These are phyloP conservation scores for Cornus suecica DNA, from an alignment of 148 eudicot genomes.

Conservation along the genomic window DNA sequence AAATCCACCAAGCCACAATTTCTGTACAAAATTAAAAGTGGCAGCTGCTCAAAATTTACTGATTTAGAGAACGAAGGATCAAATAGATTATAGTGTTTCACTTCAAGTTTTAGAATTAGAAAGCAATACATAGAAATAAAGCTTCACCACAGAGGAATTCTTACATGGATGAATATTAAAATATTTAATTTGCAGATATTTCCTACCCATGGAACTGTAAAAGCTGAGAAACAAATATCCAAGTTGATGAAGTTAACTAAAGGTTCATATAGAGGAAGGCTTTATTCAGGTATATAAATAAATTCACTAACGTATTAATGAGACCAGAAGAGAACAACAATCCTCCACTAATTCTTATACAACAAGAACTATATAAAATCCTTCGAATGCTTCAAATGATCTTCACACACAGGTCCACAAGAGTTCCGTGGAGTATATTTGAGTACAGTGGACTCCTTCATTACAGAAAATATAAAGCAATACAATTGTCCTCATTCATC, in stretches of 20 bases:
- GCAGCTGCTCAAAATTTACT: constrained; percentile 9
- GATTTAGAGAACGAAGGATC: background rate
- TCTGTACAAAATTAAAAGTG: constrained; percentile 46
- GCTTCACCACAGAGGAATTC: background rate
- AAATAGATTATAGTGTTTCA: constrained; percentile 1
- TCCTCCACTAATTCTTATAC: background rate
- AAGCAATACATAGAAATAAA: background rate
- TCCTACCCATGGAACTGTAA: background rate
- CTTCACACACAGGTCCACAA: background rate
- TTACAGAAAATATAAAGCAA: background rate
- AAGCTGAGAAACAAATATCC: background rate
- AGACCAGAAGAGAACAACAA: background rate
- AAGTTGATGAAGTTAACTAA: too few relatives aligned
- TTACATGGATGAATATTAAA: background rate
- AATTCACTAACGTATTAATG: background rate
- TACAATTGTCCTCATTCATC: background rate
- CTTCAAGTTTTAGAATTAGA: background rate
- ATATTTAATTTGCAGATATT: background rate
- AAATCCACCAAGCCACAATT: constrained; percentile 98
- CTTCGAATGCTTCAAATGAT: background rate
- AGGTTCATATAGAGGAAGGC: background rate
- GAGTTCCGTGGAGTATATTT: background rate
- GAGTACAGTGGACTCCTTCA: background rate
- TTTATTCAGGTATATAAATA: background rate
- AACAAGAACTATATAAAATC: background rate